A percentile compares a stretch with the other conserved stretches of the same genome.
Evolutionary conservation across 2,329 filamentous ascomycete species (phyloP).

Genomic region (Neofusicoccum parvum): DNA sequence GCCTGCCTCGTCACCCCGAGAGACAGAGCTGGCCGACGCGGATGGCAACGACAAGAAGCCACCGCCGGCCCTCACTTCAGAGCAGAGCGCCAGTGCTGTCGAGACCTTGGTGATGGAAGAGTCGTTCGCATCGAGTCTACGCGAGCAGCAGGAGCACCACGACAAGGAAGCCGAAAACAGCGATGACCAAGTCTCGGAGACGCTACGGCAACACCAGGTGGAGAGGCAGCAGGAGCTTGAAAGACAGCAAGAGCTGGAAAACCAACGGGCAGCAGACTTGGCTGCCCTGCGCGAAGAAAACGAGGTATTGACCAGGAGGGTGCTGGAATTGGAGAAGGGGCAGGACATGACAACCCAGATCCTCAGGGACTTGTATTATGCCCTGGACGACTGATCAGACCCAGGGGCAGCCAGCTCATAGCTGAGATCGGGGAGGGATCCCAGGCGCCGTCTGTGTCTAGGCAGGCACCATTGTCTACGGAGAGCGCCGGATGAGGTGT

Average conservation of each 20-base stretch:
- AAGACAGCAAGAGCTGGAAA: neutral
- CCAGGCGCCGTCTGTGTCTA: neutral
- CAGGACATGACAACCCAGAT: neutral
- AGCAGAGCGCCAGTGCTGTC: neutral
- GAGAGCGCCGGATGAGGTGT: neutral
- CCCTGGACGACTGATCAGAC: neutral
- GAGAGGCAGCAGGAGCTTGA: neutral
- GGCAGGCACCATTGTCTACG: neutral
- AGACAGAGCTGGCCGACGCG: neutral
- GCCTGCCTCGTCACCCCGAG: neutral
- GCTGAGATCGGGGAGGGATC: neutral
- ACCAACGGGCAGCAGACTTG: neutral
- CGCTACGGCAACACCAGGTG: neutral
- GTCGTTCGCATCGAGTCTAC: neutral
- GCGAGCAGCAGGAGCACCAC: neutral
- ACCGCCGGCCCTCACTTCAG: neutral
- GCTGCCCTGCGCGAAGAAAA: neutral
- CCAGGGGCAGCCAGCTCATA: neutral
- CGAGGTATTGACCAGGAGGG: neutral
- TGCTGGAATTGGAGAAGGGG: slow-evolving; percentile 7
- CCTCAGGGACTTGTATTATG: slow-evolving; percentile 9
- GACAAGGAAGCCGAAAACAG: neutral
- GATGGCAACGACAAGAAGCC: neutral
- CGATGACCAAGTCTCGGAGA: too few relatives aligned
- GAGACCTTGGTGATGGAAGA: slow-evolving; percentile 3